Conservation (phyloP, 257 asterid genomes). For the Penstemon eatonii region DNA sequence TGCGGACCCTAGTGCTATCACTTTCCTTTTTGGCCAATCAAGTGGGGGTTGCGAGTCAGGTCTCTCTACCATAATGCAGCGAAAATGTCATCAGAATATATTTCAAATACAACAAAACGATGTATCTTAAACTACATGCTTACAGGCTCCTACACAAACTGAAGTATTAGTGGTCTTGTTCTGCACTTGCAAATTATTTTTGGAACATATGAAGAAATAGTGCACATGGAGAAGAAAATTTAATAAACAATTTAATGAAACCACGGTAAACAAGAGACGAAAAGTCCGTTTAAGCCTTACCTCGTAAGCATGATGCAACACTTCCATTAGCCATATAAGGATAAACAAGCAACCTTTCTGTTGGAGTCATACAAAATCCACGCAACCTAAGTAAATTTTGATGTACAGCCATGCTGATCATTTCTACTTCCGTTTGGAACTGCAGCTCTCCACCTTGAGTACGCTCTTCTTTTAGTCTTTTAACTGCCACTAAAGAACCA, state of each 20-base stretch:
- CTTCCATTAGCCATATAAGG: slow-evolving; percentile 38
- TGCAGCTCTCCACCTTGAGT: slow-evolving; percentile 47
- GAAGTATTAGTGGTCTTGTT: too few species aligned
- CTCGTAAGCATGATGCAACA: slow-evolving; percentile 36
- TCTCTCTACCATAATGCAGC: slow-evolving; percentile 26
- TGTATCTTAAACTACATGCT: too few species aligned
- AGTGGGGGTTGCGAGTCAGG: slow-evolving; percentile 38
- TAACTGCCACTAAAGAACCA: slow-evolving; percentile 46
- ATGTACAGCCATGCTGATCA: slow-evolving; percentile 35
- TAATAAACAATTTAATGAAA: background rate
- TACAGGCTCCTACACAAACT: too few species aligned
- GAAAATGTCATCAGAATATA: background rate
- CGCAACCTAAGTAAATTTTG: slow-evolving; percentile 33
- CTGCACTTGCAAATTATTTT: too few species aligned
- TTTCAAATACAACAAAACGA: too few species aligned
- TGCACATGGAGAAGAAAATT: too few species aligned
- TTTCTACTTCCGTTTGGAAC: slow-evolving; percentile 36
- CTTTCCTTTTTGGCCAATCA: slow-evolving; percentile 55
- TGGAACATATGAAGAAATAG: too few species aligned
- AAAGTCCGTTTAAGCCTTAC: slow-evolving; percentile 4
- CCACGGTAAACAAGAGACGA: background rate
- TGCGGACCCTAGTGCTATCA: slow-evolving; percentile 60
- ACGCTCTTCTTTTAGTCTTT: slow-evolving; percentile 45
- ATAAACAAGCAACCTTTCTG: slow-evolving; percentile 35
- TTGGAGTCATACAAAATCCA: slow-evolving; percentile 38